A percentile compares a stretch with the other conserved stretches of the same genome.
phyloP scores from a whole-genome alignment of 2,329 filamentous ascomycete species.

The Ceratocystis harringtonii region DNA sequence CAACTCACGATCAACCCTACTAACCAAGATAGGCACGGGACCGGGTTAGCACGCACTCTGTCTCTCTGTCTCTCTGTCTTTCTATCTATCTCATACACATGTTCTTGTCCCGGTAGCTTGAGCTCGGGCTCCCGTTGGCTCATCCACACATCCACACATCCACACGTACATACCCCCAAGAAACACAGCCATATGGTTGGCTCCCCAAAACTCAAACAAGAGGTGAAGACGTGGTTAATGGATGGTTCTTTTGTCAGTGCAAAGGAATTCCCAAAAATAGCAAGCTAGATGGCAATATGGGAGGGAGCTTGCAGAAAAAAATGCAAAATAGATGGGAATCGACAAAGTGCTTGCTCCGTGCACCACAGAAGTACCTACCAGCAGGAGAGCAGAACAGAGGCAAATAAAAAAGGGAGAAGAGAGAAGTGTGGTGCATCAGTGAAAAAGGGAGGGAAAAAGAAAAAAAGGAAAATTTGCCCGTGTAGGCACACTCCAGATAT shows the following conservation, averaged over 20 bases:
- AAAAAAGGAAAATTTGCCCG: not conserved
- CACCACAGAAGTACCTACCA: conserved; percentile 4
- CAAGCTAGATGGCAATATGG: not conserved
- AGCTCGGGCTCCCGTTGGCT: not conserved
- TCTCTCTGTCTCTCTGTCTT: not conserved
- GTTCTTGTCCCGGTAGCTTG: not conserved
- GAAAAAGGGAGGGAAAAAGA: not conserved
- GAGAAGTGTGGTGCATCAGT: not conserved
- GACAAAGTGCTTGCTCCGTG: not conserved
- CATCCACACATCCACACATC: not conserved
- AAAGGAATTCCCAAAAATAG: conserved; percentile 4
- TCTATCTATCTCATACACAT: not conserved
- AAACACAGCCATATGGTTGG: no score
- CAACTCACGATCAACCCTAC: no score
- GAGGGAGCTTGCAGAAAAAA: not conserved
- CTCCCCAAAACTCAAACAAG: not conserved
- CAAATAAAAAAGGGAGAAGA: not conserved
- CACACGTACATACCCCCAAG: no score
- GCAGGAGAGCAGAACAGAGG: not conserved
- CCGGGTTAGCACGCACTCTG: no score
- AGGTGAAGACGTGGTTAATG: not conserved
- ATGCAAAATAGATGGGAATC: not conserved
- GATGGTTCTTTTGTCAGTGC: not conserved
- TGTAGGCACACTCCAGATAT: not conserved
- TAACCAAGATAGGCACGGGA: no score